A percentile compares a stretch with the other conserved stretches of the same genome.
Conservation (phyloP, 2,329 filamentous ascomycete genomes). For the Colletotrichum cereale region DNA sequence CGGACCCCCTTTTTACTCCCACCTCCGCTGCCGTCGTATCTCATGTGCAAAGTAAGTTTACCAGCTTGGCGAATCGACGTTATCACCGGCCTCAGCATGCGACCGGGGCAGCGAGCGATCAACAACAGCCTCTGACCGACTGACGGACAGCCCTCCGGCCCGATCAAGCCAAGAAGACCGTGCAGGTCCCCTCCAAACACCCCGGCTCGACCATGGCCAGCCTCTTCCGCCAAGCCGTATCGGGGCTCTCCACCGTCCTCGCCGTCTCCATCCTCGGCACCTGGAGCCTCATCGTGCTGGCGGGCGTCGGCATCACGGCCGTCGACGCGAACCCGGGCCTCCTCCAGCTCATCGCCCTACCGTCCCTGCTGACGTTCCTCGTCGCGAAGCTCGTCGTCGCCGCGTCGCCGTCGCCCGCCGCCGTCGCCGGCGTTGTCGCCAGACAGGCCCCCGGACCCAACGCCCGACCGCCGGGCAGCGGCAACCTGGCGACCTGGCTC, state of each 20-base stretch:
- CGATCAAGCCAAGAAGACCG: background rate
- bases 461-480: background rate
- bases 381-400: slow-evolving; percentile 32
- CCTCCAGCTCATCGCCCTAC: slow-evolving; percentile 31
- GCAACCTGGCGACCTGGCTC: slow-evolving; percentile 32
- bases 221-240: slow-evolving; percentile 31
- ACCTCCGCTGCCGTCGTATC: background rate
- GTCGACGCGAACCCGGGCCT: slow-evolving; percentile 13
- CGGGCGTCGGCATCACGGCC: slow-evolving; percentile 14
- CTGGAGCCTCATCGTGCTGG: slow-evolving; percentile 28
- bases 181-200: background rate
- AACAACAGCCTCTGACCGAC: background rate
- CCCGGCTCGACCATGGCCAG: slow-evolving; percentile 6
- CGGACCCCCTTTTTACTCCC: background rate
- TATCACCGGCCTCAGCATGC: background rate
- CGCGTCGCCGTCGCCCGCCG: background rate
- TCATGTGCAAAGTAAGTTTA: background rate
- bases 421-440: background rate
- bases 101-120: fast-evolving
- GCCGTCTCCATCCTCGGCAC: slow-evolving; percentile 24
- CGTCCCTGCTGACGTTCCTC: slow-evolving; percentile 36
- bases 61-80: background rate
- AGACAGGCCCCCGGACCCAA: background rate
- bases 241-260: slow-evolving; percentile 32
- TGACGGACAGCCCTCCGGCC: background rate